Base-by-base conservation (phyloP, 1,284 basidiomycete species). In the Apiotrichum gracile region DNA sequence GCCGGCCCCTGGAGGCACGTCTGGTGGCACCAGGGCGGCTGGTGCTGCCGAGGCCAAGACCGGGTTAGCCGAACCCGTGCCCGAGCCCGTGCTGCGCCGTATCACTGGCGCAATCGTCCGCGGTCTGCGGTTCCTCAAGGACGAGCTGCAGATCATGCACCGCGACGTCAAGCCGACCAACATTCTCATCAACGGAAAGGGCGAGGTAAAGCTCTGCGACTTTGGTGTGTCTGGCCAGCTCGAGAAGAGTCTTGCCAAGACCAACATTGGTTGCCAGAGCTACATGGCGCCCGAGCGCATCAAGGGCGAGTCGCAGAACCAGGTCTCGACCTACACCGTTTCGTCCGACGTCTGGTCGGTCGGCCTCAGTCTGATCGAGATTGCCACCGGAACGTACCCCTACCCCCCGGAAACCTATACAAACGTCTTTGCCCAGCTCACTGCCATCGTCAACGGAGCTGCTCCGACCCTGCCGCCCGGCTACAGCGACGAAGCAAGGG, bases 281-380 rank as follows among this genome's bases (percentile, higher is more conserved):
- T 98, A 98, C 77, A 98, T 98, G 93, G 94, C 94, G 84, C 94
- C 93, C 34, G 93, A 97, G 72, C 85, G 94, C 27, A 97, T 98
- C 73, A 87, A 91, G 71, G 91, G 91, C 58, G 92, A 96, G 75
- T 90, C 88, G 4, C 86, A 86, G 67, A 88, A 87, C 69, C 85
- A 88, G 58, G 76, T 87, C 26, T 84, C 86, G 26, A 93, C 91
- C 2, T 98, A 98, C 75, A 94, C 91, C 12, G 92, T 97, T 42
- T 89, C 92, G 2, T 96, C 92, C 4, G 94, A 98, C 68, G 89
- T 98, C 6, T 98, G 94, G 94, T 96, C 92, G 12, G 83, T 98
- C n/a, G 94, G 94, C 4, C 79, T 98, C 33, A 87, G 88, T 4
- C 87, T 97, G 73, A 91, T 97, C 65, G 94, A 98, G 75, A 86